Evolutionary conservation across 257 asterid species (phyloP), one percentile per base, ranked within the genome.

Genomic region (Solanum sparsipilum): DNA sequence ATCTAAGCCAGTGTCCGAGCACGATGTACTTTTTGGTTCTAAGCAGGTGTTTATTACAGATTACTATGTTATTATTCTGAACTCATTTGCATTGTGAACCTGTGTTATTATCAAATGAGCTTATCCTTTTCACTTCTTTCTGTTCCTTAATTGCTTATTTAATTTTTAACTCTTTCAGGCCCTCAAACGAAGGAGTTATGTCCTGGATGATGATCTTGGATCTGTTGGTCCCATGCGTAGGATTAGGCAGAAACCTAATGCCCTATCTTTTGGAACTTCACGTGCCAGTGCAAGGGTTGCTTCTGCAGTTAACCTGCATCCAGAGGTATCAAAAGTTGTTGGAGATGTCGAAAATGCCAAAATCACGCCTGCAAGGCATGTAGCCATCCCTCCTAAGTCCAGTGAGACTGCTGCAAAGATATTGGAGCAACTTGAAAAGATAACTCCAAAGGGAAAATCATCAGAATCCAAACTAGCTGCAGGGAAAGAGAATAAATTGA

Each of bases 201-300:
- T 87, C 34, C 90, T 96, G 21, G 98, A 95, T 89, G 98, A 92
- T 89, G 99, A 93, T 88, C 88, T 91, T 78, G 95, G 97, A 74
- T 94, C 98, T 44, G 88, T 92, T 87, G 98, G 98, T 90, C 94
- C 98, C 13, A 87, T 96, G 81, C 90, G 99, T 83, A 94, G 99
- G 88, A 94, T 92, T 86, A 92, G 98, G 88, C 99, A 91, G 94
- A 97, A 94, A 88, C 84, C 93, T 83, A 93, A 92, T 91, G 91
- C 93, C 39, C 87, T 93, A 76, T 89, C 93, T 87, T n/a, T 29
- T 73, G 88, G 84, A 46, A 38, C 79, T 67, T 87, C 88, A 29
- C 93, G 82, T 73, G 67, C 88, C 71, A 73, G 93, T 44, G 75
- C 82, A 35, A 91, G 90, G 88, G 86, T 87, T 89, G 89, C 89